A percentile compares a stretch with the other conserved stretches of the same genome.
These are phyloP conservation scores for Mycena chlorophos DNA, from an alignment of 768 basidiomycete genomes.

Conservation along the genomic window DNA sequence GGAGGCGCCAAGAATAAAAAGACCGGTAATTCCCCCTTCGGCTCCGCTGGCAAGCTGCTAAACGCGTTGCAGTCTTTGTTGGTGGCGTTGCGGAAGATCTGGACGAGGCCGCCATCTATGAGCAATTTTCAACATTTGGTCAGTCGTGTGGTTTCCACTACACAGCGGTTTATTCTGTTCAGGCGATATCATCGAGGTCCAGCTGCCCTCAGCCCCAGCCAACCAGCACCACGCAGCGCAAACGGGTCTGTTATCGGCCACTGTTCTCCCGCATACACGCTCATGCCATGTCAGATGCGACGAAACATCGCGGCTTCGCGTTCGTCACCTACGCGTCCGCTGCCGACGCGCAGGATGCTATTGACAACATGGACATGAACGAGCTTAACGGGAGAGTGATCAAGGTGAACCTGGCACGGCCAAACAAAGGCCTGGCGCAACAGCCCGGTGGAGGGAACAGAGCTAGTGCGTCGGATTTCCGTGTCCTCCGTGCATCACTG, in stretches of 20 bases:
- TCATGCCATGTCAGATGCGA: conserved; percentile 44
- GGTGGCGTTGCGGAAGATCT: conserved; percentile 84
- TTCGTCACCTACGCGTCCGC: conserved; percentile 85
- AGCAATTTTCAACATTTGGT: conserved; percentile 88
- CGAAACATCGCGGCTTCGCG: conserved; percentile 92
- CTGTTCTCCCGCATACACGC: conserved; percentile 8
- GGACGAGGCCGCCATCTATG: conserved; percentile 73
- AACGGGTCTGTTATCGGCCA: conserved; percentile 44
- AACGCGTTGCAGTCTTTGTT: conserved; percentile 54
- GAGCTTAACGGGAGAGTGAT: conserved; percentile 76
- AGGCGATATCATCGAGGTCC: conserved; percentile 94
- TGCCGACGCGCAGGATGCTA: conserved; percentile 90
- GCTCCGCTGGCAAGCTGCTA: too few relatives aligned
- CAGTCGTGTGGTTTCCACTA: conserved; percentile 40
- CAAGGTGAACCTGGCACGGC: conserved; percentile 84
- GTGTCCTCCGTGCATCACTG: neutral
- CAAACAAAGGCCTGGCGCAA: conserved; percentile 70
- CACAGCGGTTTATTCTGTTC: conserved; percentile 16
- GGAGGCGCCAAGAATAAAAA: conserved; percentile 84
- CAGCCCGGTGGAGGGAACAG: conserved; percentile 66
- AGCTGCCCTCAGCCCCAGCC: conserved; percentile 78
- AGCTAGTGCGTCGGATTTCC: conserved; percentile 56
- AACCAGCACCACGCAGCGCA: conserved; percentile 67
- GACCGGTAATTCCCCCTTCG: conserved; percentile 37
- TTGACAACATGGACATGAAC: conserved; percentile 98